Conservation (phyloP, 345 rosid genomes). For the Atalantia buxifolia region DNA sequence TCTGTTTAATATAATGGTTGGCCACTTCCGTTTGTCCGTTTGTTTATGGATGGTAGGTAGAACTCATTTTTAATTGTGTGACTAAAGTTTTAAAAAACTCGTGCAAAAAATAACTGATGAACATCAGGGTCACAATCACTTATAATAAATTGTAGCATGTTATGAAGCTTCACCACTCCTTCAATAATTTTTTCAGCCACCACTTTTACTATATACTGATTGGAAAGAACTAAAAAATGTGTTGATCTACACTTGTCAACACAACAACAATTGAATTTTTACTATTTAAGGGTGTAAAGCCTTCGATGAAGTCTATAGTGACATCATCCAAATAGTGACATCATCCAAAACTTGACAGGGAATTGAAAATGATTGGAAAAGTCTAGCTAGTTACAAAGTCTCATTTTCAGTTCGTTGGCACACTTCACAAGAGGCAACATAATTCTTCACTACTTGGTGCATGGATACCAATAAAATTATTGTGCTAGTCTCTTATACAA, state of each 20-base stretch:
- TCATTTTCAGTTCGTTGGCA: background rate
- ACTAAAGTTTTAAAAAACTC: background rate
- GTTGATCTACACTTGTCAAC: background rate
- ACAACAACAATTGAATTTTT: background rate
- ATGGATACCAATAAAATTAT: conserved; percentile 11
- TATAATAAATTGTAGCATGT: background rate
- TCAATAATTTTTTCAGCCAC: conserved; percentile 8
- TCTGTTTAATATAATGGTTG: too few relatives aligned
- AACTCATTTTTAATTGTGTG: background rate
- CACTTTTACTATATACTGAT: background rate
- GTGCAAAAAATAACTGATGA: background rate
- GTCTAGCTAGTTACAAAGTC: background rate
- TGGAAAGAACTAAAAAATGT: background rate
- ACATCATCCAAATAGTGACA: background rate
- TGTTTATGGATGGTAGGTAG: too few relatives aligned
- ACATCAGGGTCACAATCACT: background rate
- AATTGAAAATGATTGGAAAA: background rate
- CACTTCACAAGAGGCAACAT: background rate
- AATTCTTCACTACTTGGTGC: background rate
- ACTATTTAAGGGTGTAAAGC: background rate
- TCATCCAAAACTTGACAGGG: background rate
- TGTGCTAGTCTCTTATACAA: background rate
- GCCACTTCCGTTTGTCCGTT: too few relatives aligned
- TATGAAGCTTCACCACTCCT: background rate
- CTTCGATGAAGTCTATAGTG: background rate